Evolutionary conservation across 805 yeast genomes (phyloP).

Genomic region (Lipomyces sp.): DNA sequence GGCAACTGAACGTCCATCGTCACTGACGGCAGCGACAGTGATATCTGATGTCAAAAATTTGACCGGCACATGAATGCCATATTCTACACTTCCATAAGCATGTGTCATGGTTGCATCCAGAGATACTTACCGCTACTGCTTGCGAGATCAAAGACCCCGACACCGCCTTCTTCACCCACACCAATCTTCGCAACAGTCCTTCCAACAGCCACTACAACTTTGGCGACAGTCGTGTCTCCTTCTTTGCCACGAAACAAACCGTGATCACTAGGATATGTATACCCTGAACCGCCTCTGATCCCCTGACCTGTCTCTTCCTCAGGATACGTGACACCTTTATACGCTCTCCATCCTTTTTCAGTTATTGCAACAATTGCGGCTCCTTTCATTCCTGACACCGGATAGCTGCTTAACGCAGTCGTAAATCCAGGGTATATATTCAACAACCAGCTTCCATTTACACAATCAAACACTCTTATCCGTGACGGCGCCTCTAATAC

Average conservation of each 20-base stretch:
- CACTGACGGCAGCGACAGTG: constrained; percentile 12
- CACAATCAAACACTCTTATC: constrained; percentile 5
- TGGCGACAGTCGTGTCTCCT: neutral
- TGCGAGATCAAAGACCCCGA: constrained; percentile 6
- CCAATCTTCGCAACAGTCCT: constrained; percentile 6
- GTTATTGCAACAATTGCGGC: neutral
- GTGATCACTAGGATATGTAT: constrained; percentile 4
- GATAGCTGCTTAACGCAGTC: neutral
- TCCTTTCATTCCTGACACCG: neutral
- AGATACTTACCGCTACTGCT: constrained; percentile 3
- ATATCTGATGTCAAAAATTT: constrained; percentile 1
- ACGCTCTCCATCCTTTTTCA: constrained; percentile 6
- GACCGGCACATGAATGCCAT: constrained; percentile 6
- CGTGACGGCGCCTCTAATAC: constrained; percentile 6
- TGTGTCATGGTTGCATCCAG: neutral
- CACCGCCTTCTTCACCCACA: constrained; percentile 7
- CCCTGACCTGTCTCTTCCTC: neutral
- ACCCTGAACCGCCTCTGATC: constrained; percentile 14
- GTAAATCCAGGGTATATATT: neutral
- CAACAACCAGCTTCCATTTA: constrained; percentile 2
- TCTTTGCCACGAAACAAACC: constrained; percentile 1
- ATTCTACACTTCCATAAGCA: constrained; percentile 2
- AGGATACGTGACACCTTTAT: neutral
- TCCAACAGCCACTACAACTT: neutral
- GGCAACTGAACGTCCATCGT: constrained; percentile 11